A percentile compares a stretch with the other conserved stretches of the same genome.
phyloP scores from a whole-genome alignment of 305 asterid species.

The Withania somnifera region DNA sequence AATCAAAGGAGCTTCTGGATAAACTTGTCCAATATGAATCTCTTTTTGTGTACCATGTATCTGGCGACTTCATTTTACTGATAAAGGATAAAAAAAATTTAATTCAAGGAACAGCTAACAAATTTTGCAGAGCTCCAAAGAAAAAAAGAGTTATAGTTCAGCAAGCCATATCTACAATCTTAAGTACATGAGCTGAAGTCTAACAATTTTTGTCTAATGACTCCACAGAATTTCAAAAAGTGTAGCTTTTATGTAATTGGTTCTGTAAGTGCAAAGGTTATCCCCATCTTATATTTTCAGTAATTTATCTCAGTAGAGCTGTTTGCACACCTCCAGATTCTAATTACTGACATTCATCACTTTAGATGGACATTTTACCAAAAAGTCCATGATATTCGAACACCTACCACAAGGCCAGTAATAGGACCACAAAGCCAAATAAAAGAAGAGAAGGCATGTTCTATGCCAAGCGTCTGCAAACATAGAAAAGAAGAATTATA shows the following conservation, averaged over 20 bases:
- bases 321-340: neutral
- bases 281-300: neutral
- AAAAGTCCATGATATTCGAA: neutral
- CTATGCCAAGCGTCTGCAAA: slow-evolving; percentile 96
- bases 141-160: neutral
- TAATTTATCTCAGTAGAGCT: neutral
- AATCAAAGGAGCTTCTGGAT: neutral
- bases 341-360: neutral
- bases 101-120: neutral
- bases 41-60: neutral
- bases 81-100: neutral
- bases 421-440: slow-evolving; percentile 99
- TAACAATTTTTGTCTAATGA: neutral
- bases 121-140: neutral
- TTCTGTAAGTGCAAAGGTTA: neutral
- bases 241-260: neutral
- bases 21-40: neutral
- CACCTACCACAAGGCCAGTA: slow-evolving; percentile 95
- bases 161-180: neutral
- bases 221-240: neutral
- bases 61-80: neutral
- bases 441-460: slow-evolving; percentile 92
- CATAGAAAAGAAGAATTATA: slow-evolving; percentile 8
- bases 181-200: neutral
- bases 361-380: neutral